These are phyloP conservation scores for Excoecaria agallocha DNA, from an alignment of 345 rosid genomes.

Conservation along the genomic window DNA sequence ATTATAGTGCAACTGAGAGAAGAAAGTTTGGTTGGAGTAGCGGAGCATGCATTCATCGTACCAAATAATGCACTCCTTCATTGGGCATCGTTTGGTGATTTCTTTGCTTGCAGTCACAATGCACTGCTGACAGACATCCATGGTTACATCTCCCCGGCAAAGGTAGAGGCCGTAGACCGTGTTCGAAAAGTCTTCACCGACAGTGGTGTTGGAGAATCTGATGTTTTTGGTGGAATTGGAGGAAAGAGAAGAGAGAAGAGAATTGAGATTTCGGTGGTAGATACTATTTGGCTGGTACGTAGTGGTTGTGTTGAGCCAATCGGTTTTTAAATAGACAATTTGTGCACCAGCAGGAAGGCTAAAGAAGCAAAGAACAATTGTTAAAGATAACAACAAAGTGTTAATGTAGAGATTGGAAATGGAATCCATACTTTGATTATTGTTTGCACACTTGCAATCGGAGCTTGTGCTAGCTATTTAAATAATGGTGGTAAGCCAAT, in stretches of 20 bases:
- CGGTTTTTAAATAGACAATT: no score
- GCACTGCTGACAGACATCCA: conserved; percentile 17
- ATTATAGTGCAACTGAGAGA: not conserved
- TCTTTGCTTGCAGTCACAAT: conserved; percentile 8
- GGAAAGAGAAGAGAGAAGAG: conserved; percentile 20
- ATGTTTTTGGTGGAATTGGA: conserved; percentile 7
- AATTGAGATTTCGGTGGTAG: not conserved
- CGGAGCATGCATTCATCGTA: conserved; percentile 24
- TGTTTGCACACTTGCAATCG: no score
- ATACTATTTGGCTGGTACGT: not conserved
- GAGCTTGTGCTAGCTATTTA: no score
- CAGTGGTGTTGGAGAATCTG: conserved; percentile 20
- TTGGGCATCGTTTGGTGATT: conserved; percentile 12
- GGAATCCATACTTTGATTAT: no score
- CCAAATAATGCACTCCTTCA: conserved; percentile 15
- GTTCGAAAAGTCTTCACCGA: conserved; percentile 9
- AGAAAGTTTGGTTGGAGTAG: conserved; percentile 19
- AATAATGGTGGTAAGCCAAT: no score
- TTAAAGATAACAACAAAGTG: not conserved
- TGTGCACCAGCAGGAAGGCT: not conserved
- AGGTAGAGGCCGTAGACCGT: conserved; percentile 24
- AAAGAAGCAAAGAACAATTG: not conserved
- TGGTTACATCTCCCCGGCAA: conserved; percentile 32
- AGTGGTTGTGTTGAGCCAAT: not conserved
- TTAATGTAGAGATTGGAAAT: not conserved